Percentiles rank a stretch among this genome's conserved stretches.
Evolutionary conservation across 2,329 filamentous ascomycete genomes (phyloP).

Genomic region (Neopestalotiopsis sp.): DNA sequence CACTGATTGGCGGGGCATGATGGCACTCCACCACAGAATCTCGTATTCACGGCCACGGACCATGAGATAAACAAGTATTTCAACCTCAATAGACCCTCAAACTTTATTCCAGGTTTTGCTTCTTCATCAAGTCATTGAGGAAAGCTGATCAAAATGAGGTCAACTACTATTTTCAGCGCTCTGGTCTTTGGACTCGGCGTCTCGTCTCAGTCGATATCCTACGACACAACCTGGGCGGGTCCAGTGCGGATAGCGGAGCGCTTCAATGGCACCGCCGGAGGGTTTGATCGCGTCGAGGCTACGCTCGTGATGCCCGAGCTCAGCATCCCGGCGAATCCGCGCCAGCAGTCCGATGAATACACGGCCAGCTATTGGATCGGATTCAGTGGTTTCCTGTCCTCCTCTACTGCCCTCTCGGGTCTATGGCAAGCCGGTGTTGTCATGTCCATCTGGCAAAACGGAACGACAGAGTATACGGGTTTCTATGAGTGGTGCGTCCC

Average conservation of each 20-base stretch:
- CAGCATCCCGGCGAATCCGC: constrained; percentile 6
- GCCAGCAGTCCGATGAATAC: constrained; percentile 5
- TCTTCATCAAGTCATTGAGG: not conserved
- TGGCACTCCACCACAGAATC: not conserved
- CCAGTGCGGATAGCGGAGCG: constrained; percentile 9
- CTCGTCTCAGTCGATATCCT: not conserved
- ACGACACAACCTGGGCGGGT: constrained; percentile 12
- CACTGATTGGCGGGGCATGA: not conserved
- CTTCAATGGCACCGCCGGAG: constrained; percentile 9
- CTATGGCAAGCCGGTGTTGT: constrained; percentile 7
- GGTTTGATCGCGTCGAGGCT: constrained; percentile 8
- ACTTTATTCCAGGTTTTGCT: not conserved
- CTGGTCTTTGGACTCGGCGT: not conserved
- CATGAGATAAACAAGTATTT: not conserved
- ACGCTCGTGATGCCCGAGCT: constrained; percentile 14
- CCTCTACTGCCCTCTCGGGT: not conserved
- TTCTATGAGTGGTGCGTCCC: constrained; percentile 9
- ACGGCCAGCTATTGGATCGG: constrained; percentile 9
- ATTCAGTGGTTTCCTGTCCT: not conserved
- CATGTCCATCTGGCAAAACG: constrained; percentile 6
- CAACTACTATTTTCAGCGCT: not conserved
- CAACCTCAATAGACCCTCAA: not conserved
- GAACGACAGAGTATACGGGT: constrained; percentile 6
- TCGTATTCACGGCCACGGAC: not conserved
- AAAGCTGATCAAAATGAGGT: not conserved